A percentile compares a stretch with the other conserved stretches of the same genome.
Conservation (phyloP, 768 basidiomycete genomes). For the Macrolepiota dolichaula region DNA sequence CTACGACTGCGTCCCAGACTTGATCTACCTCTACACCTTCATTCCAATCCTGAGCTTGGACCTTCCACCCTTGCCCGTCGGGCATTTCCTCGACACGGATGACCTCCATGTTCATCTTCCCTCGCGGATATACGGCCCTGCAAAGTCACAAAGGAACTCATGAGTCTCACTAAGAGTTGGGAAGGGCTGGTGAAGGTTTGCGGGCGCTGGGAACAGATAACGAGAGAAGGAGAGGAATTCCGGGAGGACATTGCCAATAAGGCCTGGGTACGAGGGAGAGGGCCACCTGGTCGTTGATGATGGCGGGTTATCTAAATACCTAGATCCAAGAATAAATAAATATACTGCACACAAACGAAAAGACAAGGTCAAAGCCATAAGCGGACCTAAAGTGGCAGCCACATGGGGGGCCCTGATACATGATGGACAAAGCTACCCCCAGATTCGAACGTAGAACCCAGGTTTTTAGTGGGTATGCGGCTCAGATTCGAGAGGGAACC, state of each 20-base stretch:
- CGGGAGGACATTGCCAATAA: constrained; percentile 50
- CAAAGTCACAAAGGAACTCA: constrained; percentile 33
- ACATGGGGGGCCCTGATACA: too few species aligned
- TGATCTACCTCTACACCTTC: constrained; percentile 27
- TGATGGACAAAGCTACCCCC: too few species aligned
- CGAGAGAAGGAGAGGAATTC: constrained; percentile 38
- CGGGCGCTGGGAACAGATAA: constrained; percentile 30
- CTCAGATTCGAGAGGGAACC: too few species aligned
- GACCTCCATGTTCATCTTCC: constrained; percentile 40
- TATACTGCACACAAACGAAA: too few species aligned
- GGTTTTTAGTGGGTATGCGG: too few species aligned
- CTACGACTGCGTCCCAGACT: constrained; percentile 45
- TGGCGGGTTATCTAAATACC: constrained; percentile 28
- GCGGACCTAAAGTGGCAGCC: too few species aligned
- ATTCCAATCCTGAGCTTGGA: constrained; percentile 34
- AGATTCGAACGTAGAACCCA: too few species aligned
- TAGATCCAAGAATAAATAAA: constrained; percentile 17
- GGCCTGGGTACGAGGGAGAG: constrained; percentile 42
- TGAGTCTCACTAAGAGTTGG: constrained; percentile 36
- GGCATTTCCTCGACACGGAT: constrained; percentile 32
- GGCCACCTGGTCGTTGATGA: constrained; percentile 30
- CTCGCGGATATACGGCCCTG: constrained; percentile 25
- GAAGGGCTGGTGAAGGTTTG: constrained; percentile 32
- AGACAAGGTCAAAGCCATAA: too few species aligned
- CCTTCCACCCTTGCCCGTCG: constrained; percentile 33